A percentile compares a stretch with the other conserved stretches of the same genome.
phyloP scores from a whole-genome alignment of 2,329 filamentous ascomycete species.

The Nothomitra cinnamomea region DNA sequence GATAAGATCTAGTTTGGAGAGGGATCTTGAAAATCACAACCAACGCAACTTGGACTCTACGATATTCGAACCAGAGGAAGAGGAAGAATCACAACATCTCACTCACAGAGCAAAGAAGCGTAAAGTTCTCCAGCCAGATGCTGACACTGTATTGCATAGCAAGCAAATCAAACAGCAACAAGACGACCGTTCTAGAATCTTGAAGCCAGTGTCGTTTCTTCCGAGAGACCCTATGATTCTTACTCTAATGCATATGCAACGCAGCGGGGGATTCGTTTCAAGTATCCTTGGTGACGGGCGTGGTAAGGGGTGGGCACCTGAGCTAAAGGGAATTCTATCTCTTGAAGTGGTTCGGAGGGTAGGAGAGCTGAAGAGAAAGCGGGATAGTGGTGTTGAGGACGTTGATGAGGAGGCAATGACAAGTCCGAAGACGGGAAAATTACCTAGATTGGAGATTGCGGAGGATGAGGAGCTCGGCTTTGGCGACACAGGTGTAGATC shows the following conservation, averaged over 20 bases:
- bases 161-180: conserved; percentile 74
- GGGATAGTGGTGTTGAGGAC: conserved; percentile 72
- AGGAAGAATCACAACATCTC: conserved; percentile 39
- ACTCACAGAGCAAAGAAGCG: conserved; percentile 63
- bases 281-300: conserved; percentile 71
- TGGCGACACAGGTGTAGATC: conserved; percentile 31
- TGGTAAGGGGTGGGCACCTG: conserved; percentile 71
- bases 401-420: conserved; percentile 48
- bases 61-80: conserved; percentile 23
- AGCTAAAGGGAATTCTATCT: conserved; percentile 82
- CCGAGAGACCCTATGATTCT: conserved; percentile 76
- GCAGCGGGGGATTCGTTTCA: conserved; percentile 74
- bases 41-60: conserved; percentile 6
- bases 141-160: conserved; percentile 59
- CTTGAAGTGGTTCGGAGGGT: conserved; percentile 61
- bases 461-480: conserved; percentile 39
- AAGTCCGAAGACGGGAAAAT: conserved; percentile 37
- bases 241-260: conserved; percentile 81
- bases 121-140: conserved; percentile 68
- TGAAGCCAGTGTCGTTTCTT: conserved; percentile 67
- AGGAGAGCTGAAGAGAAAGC: conserved; percentile 81
- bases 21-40: conserved; percentile 38
- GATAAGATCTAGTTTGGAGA: conserved; percentile 31
- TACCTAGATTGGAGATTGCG: conserved; percentile 45
- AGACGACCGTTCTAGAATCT: conserved; percentile 67